Conservation (phyloP, 345 rosid species). For the Hypericum perforatum region DNA sequence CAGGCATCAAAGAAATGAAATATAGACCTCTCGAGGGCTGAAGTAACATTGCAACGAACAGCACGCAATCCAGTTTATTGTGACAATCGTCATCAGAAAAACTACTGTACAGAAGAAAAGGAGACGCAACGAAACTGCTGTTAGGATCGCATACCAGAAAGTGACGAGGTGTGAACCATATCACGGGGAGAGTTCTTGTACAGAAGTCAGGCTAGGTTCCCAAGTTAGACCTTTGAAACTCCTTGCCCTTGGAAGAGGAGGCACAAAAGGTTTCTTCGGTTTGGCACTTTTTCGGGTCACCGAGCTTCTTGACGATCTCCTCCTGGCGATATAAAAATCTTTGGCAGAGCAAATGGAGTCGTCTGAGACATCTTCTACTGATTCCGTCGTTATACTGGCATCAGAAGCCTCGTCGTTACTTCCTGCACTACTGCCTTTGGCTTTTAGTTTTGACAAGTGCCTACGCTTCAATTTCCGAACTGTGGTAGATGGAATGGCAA, state of each 20-base stretch:
- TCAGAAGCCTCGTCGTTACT: constrained; percentile 15
- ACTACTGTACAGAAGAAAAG: not conserved
- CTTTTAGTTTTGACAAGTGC: constrained; percentile 17
- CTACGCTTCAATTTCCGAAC: constrained; percentile 33
- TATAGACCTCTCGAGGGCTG: no score
- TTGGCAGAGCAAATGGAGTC: constrained; percentile 31
- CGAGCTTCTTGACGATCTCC: constrained; percentile 7
- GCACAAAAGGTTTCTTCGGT: constrained; percentile 40
- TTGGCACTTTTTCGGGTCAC: constrained; percentile 13
- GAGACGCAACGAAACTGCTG: not conserved
- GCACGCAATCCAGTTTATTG: no score
- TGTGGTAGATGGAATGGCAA: constrained; percentile 36
- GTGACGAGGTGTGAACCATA: constrained; percentile 1
- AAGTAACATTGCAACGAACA: no score
- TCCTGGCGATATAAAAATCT: constrained; percentile 34
- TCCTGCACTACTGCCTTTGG: constrained; percentile 8
- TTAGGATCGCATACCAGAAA: constrained; percentile 12
- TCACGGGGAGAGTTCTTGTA: constrained; percentile 49
- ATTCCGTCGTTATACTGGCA: constrained; percentile 28
- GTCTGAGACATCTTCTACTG: constrained; percentile 15
- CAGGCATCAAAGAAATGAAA: no score
- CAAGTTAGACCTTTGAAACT: constrained; percentile 15
- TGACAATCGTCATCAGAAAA: not conserved
- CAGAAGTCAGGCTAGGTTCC: constrained; percentile 49
- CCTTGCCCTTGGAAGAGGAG: constrained; percentile 34